These are phyloP conservation scores for Coemansia sp. DNA, from an alignment of 192 early-diverging fungal species.

Conservation along the genomic window DNA sequence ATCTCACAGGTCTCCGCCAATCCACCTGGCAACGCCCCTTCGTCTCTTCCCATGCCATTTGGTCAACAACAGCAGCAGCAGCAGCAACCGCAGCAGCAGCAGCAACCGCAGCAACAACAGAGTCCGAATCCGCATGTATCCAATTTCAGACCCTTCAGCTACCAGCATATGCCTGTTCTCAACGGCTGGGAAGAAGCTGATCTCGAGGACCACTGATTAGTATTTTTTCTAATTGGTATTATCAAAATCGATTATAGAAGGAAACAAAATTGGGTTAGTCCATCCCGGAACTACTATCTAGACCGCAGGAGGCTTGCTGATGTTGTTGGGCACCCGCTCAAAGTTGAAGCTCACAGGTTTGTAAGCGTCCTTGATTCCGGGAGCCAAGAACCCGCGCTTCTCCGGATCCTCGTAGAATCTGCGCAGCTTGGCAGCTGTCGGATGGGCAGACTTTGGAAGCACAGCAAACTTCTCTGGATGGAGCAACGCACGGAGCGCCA, in stretches of 20 bases:
- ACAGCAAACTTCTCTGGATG: slow-evolving; percentile 77
- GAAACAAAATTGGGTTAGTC: neutral
- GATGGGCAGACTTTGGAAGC: slow-evolving; percentile 68
- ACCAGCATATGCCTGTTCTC: slow-evolving; percentile 24
- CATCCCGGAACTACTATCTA: neutral
- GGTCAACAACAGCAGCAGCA: slow-evolving; percentile 9
- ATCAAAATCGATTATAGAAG: neutral
- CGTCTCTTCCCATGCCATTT: neutral
- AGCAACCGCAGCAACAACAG: neutral
- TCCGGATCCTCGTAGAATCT: slow-evolving; percentile 67
- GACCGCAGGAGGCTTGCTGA: neutral
- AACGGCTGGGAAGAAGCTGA: slow-evolving; percentile 49
- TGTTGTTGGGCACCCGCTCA: slow-evolving; percentile 20
- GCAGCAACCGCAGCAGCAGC: neutral
- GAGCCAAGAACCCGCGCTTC: slow-evolving; percentile 76
- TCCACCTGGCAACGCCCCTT: neutral
- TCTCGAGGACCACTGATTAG: slow-evolving; percentile 19
- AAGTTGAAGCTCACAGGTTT: slow-evolving; percentile 43
- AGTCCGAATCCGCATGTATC: neutral
- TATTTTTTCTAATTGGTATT: neutral
- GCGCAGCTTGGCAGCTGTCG: slow-evolving; percentile 62
- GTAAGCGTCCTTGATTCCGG: slow-evolving; percentile 36
- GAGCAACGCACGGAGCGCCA: slow-evolving; percentile 72
- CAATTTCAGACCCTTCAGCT: neutral
- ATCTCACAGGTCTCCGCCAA: slow-evolving; percentile 19